Base-by-base conservation (phyloP, 1,139 yeast species). In the Geotrichum restrictum region DNA sequence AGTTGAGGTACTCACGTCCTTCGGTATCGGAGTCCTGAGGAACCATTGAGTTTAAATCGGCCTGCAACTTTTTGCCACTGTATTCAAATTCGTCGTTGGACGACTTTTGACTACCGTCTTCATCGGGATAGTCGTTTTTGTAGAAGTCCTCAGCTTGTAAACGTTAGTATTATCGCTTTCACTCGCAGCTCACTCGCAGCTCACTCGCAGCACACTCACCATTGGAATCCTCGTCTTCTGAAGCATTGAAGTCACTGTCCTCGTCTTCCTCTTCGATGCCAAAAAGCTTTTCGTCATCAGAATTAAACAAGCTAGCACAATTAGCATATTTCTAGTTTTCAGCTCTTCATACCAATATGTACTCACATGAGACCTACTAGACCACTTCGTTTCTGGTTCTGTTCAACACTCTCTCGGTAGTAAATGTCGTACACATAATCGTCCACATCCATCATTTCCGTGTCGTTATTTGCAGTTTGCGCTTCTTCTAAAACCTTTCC, bases 361-460 rank as follows among this genome's bases (percentile, higher is more conserved):
- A 43, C 73, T 68, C 61, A 70, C 69, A 77, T 72, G 77, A 67
- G 59, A 3, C 71, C 72, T 27, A 65, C 59, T 21, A 45, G 48
- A 4, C 33, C 49, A 39, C 48, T 57, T 5, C 36, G 44, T 21
- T 53, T 50, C 50, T 48, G 45, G 10, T 27, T 27, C 51, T 46
- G 53, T 14, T 5, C 56, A 47, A 46, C 55, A 74, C 54, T 72
- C 71, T 58, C 81, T 59, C 88, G 68, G 70, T 79, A 73, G 76
- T 91, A 91, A 18, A 91, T 89, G 69, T 91, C 98, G 64, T 88
- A 93, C 18, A 91, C 98, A 60, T 87, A 91, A 36, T 86, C 95
- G 16, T 79, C 74, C n/a, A 75, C 74, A 21, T 74, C 74, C 19
- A 60, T 62, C 27, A 66, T 70, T 1, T 56, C 59, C 8, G 61